Base-by-base conservation (phyloP, 805 yeast species). In the Candida endomychidarum region DNA sequence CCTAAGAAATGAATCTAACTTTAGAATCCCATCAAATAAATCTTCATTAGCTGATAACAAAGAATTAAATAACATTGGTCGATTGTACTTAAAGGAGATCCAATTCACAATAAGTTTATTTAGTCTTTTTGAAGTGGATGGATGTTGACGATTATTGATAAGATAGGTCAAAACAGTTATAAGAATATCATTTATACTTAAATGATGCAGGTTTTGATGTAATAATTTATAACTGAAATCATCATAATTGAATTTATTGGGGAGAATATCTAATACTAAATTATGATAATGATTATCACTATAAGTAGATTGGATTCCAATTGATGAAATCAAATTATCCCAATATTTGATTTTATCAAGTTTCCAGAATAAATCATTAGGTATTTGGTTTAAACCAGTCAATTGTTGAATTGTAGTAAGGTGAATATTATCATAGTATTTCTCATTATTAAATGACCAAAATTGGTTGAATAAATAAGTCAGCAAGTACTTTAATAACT, bases 331-430 rank as follows among this genome's bases (percentile, higher is more conserved):
- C 23, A 65, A 47, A 12, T 46, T 46, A 14, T 49, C 44, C 72
- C 70, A 66, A 38, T 58, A 65, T 1, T 61, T 63, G 5, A 52
- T 34, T 10, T 38, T 34, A 26, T 57, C 52, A 9, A 62, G 48
- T 12, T 37, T 35, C 67, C 69, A 62, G 42, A 65, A 65, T 12
- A 24, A 8, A 7, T 31, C 33, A 31, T 45, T 50, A 2, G 34
- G 15, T 12, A 31, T 16, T 16, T 29, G 40, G 9, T 30, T 27
- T 7, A 35, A 25, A 2, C 56, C 52, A 16, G 50, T 55, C 25
- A 56, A 46, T 2, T 40, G 34, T 12, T 38, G 37, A 12, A 52
- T 37, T 9, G 47, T 33, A 29, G 40, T 36, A n/a, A 14, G 19
- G 14, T 44, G 51, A 2, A 48, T 40, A 18, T 45, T 45, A 2